Percentiles rank a stretch among this genome's conserved stretches.
Conservation (phyloP, 2,329 filamentous ascomycete species). For the Fusarium keratoplasticum region DNA sequence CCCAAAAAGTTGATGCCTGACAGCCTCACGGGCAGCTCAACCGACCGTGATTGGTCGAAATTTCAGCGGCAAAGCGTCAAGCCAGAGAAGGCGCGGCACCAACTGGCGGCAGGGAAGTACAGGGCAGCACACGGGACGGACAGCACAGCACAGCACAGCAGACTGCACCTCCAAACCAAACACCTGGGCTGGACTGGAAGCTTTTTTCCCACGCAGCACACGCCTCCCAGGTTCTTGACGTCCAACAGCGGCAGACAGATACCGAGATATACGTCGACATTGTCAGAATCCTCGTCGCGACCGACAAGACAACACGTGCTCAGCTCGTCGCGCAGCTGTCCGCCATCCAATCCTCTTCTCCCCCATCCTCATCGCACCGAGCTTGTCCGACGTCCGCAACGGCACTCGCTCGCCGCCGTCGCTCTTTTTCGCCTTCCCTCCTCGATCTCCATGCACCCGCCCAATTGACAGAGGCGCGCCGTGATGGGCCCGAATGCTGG, state of each 20-base stretch:
- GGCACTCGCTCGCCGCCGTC: conserved; percentile 34
- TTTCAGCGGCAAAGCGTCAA: conserved; percentile 40
- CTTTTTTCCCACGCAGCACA: conserved; percentile 26
- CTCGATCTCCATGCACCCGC: conserved; percentile 53
- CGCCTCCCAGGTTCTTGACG: conserved; percentile 1
- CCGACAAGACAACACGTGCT: conserved; percentile 23
- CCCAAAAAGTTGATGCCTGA: conserved; percentile 43
- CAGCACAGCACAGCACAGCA: conserved; percentile 15
- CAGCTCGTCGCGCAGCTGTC: conserved; percentile 24
- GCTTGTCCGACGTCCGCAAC: conserved; percentile 35
- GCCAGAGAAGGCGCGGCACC: conserved; percentile 29
- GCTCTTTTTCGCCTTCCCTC: conserved; percentile 33
- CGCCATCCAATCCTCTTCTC: neutral
- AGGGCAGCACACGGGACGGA: conserved; percentile 22
- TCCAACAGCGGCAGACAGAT: conserved; percentile 2
- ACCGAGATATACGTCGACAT: conserved; percentile 13
- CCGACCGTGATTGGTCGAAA: conserved; percentile 44
- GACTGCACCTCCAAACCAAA: conserved; percentile 28
- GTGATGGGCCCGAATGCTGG: conserved; percentile 58
- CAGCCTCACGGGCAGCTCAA: conserved; percentile 35
- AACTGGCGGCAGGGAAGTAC: conserved; percentile 31
- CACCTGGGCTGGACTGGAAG: conserved; percentile 28
- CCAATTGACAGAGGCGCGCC: conserved; percentile 51
- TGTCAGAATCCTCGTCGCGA: neutral
- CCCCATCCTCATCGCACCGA: conserved; percentile 32